Conservation (phyloP, 2,329 filamentous ascomycete genomes). For the Sphaceloma murrayae region DNA sequence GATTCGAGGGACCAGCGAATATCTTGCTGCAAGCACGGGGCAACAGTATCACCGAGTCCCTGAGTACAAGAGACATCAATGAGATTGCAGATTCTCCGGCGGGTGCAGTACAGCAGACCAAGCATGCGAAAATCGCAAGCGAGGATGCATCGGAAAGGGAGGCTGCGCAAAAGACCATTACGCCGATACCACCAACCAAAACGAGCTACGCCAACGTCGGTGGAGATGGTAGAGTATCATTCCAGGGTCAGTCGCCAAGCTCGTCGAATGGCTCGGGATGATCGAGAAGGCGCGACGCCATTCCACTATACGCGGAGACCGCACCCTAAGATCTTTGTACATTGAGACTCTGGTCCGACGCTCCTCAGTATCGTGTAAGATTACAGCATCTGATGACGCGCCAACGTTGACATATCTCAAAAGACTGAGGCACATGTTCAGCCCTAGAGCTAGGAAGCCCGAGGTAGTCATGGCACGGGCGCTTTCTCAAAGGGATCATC, state of each 20-base stretch:
- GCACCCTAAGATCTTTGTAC: conserved; percentile 45
- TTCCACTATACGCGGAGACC: not conserved
- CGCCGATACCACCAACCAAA: conserved; percentile 23
- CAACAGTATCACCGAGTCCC: conserved; percentile 63
- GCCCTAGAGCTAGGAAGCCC: too few species aligned
- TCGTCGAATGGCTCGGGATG: too few species aligned
- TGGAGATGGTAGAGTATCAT: conserved; percentile 26
- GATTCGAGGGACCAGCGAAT: conserved; percentile 77
- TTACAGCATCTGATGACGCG: conserved; percentile 45
- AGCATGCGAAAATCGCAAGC: conserved; percentile 29
- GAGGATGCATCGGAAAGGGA: conserved; percentile 5
- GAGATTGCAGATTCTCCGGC: conserved; percentile 79
- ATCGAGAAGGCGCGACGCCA: too few species aligned
- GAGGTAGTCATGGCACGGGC: too few species aligned
- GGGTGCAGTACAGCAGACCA: conserved; percentile 50
- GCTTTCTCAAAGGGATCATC: too few species aligned
- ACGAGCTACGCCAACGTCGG: conserved; percentile 30
- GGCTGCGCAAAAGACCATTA: not conserved
- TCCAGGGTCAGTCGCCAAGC: conserved; percentile 8
- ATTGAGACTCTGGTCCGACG: conserved; percentile 47
- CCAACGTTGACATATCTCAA: conserved; percentile 50
- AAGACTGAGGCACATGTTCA: conserved; percentile 46
- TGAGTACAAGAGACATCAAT: conserved; percentile 71
- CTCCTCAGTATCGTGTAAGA: conserved; percentile 39
- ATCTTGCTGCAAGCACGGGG: conserved; percentile 84